phyloP scores from a whole-genome alignment of 768 basidiomycete species.

The Postia placenta region DNA sequence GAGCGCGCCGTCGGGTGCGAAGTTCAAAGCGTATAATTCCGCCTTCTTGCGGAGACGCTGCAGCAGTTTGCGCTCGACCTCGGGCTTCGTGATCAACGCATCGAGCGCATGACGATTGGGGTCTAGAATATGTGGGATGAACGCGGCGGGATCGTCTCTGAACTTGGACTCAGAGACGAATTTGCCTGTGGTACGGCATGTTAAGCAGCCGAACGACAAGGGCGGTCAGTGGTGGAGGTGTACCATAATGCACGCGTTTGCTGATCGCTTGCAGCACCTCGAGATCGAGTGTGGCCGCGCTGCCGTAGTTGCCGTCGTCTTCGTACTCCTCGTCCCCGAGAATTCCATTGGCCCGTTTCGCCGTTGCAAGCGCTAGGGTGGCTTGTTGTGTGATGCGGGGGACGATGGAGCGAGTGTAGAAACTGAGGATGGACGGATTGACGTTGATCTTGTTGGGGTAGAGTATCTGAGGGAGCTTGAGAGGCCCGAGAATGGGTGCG shows the following conservation, averaged over 20 bases:
- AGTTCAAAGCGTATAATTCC: constrained; percentile 71
- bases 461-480: constrained; percentile 72
- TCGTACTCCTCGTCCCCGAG: constrained; percentile 64
- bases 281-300: constrained; percentile 89
- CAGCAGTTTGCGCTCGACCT: constrained; percentile 84
- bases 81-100: constrained; percentile 92
- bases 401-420: constrained; percentile 85
- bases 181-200: constrained; percentile 57
- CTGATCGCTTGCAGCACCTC: constrained; percentile 98
- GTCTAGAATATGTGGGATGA: constrained; percentile 85
- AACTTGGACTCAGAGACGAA: constrained; percentile 99
- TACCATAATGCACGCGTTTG: constrained; percentile 97
- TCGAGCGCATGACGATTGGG: constrained; percentile 77
- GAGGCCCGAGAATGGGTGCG: constrained; percentile 67
- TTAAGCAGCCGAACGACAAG: constrained; percentile 2
- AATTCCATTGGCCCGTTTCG: constrained; percentile 64
- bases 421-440: constrained; percentile 79
- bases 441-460: constrained; percentile 78
- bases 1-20: constrained; percentile 61
- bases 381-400: constrained; percentile 80
- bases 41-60: constrained; percentile 81
- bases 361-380: constrained; percentile 57
- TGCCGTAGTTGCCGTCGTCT: constrained; percentile 98
- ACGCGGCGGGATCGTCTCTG: constrained; percentile 73
- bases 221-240: constrained; percentile 15